Evolutionary conservation across 164 flowering plant genomes (phyloP).

Genomic region (Vitis rotundifolia): DNA sequence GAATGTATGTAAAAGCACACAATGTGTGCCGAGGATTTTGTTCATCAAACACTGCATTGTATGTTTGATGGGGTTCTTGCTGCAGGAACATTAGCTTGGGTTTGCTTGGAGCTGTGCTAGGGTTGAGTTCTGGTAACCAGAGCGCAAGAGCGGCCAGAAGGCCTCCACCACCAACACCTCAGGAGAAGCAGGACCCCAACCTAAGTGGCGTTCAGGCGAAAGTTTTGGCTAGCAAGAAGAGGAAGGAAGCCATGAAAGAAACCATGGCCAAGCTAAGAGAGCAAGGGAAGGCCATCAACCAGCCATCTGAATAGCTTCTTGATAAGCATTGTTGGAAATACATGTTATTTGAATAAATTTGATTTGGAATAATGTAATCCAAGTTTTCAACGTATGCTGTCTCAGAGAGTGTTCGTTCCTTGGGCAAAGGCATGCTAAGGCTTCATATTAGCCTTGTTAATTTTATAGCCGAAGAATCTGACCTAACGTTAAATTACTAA

Average conservation of each 20-base stretch:
- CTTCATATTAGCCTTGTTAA: too few relatives aligned
- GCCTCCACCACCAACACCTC: conserved; percentile 68
- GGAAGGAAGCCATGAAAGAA: conserved; percentile 93
- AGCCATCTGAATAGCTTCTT: conserved; percentile 4
- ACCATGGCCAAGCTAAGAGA: conserved; percentile 66
- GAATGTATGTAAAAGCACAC: too few relatives aligned
- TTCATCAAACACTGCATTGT: too few relatives aligned
- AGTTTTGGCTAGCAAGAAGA: conserved; percentile 80
- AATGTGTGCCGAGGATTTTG: too few relatives aligned
- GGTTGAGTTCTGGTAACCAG: conserved; percentile 22
- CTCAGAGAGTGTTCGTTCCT: too few relatives aligned
- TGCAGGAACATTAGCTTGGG: conserved; percentile 49
- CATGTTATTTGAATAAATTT: too few relatives aligned
- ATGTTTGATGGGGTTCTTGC: background rate
- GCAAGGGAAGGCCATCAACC: conserved; percentile 53
- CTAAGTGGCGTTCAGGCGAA: conserved; percentile 78
- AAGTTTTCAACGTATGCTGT: too few relatives aligned
- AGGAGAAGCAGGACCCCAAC: conserved; percentile 82
- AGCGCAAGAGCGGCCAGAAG: conserved; percentile 54
- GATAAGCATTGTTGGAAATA: too few relatives aligned
- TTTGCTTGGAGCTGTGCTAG: conserved; percentile 39
- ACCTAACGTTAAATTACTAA: too few relatives aligned
- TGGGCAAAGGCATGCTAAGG: too few relatives aligned
- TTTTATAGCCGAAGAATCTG: too few relatives aligned
- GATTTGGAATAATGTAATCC: too few relatives aligned